Percentiles rank a stretch among this genome's conserved stretches.
Conservation (phyloP, 495 filamentous ascomycete species). For the Daldinia caldariorum region DNA sequence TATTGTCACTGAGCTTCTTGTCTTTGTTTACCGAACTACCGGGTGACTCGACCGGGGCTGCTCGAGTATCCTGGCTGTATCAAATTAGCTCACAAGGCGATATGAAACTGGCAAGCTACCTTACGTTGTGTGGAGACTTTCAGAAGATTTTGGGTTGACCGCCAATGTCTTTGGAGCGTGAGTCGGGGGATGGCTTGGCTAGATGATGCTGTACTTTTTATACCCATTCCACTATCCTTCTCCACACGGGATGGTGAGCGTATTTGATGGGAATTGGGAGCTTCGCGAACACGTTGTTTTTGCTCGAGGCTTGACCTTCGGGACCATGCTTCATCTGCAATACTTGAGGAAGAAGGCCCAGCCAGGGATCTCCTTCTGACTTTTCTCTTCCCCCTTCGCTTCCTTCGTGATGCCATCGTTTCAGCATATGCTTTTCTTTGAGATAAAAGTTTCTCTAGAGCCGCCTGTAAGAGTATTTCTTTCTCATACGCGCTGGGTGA, state of each 20-base stretch:
- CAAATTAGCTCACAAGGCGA: neutral
- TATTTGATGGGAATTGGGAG: neutral
- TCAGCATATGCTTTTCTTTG: constrained; percentile 8
- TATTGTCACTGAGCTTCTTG: neutral
- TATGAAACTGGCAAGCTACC: neutral
- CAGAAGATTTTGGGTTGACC: neutral
- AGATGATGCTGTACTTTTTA: neutral
- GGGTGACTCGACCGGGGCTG: neutral
- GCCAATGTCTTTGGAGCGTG: neutral
- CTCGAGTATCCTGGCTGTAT: neutral
- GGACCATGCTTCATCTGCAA: constrained; percentile 1
- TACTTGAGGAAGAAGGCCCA: constrained; percentile 1
- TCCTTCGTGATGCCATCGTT: neutral
- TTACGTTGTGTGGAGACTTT: constrained; percentile 2
- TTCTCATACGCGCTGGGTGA: constrained; percentile 11
- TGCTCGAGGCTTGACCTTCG: neutral
- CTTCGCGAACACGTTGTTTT: neutral
- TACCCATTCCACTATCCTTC: neutral
- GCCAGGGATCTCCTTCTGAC: neutral
- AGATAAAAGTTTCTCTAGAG: constrained; percentile 11
- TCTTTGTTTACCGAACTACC: neutral
- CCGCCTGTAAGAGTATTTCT: constrained; percentile 14
- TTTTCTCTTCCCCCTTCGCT: neutral
- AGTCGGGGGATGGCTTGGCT: neutral
- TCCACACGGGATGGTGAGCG: neutral